Base-by-base conservation (phyloP, 164 flowering plant species). In the Vitis labrusca region DNA sequence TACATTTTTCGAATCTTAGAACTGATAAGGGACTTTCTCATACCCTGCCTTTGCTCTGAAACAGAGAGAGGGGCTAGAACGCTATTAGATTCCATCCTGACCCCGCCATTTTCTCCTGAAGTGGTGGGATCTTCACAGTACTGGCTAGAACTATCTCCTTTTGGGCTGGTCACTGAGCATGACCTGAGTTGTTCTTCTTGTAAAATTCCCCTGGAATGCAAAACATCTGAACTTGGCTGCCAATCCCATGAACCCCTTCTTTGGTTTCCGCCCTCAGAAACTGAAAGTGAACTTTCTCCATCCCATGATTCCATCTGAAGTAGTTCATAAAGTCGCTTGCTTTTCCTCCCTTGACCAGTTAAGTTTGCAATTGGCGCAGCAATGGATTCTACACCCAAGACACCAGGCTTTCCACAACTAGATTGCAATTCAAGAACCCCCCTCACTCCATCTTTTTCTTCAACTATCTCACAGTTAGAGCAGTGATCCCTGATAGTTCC, bases 271-370 rank as follows among this genome's bases (percentile, higher is more conserved):
- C 32, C 48, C 14, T 65, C 71, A 23, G 71, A 74, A 11, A 58
- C 17, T 50, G 75, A 61, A 10, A 66, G 59, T 44, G 77, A 75
- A 73, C 71, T 78, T 53, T 76, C 69, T 64, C 60, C 76, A 64
- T 81, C 81, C 67, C 65, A 66, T 55, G 72, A 59, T 73, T 86
- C 90, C 83, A 85, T 77, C 81, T 85, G 84, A 63, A 86, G 86
- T 16, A 85, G 76, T 77, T 86, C 88, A 76, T 80, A 86, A 48
- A 86, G 85, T 58, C 88, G 76, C 78, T 68, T 82, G 79, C 88
- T 86, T 73, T 75, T 86, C 75, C 81, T 81, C 17, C 84, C 83
- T 67, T 68, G 81, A 48, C 88, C 86, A 14, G 72, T 63, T 71
- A 79, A 66, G 17, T 64, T 80, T 61, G 64, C 74, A 61, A 60